phyloP scores from a whole-genome alignment of 2,329 filamentous ascomycete genomes.

The Colletotrichum graminicola region DNA sequence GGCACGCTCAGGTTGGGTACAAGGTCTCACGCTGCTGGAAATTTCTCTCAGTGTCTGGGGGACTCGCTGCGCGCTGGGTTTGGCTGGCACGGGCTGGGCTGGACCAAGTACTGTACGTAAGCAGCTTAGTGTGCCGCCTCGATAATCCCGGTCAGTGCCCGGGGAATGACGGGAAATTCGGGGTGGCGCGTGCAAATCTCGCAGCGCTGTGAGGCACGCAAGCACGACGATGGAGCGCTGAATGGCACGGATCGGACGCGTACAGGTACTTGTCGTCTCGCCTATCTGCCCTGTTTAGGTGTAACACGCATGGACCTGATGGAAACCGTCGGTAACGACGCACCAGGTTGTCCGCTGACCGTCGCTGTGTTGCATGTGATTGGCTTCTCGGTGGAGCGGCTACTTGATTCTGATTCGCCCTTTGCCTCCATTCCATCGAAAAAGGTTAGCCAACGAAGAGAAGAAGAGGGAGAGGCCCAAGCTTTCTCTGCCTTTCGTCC shows the following conservation, averaged over 20 bases:
- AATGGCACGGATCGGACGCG: slow-evolving; percentile 19
- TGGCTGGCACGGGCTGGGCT: neutral
- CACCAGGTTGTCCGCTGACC: slow-evolving; percentile 14
- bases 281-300: slow-evolving; percentile 31
- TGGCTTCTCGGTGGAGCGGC: slow-evolving; percentile 31
- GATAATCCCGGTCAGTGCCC: slow-evolving; percentile 18
- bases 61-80: neutral
- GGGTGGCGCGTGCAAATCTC: slow-evolving; percentile 36
- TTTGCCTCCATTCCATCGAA: neutral
- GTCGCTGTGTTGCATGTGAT: slow-evolving; percentile 36
- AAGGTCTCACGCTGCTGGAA: slow-evolving; percentile 32
- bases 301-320: slow-evolving; percentile 27
- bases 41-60: slow-evolving; percentile 35
- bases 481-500: slow-evolving; percentile 4
- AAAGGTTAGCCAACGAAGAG: slow-evolving; percentile 8
- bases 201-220: slow-evolving; percentile 8
- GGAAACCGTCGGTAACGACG: slow-evolving; percentile 30
- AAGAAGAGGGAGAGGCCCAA: neutral
- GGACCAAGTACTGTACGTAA: too few relatives aligned
- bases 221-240: slow-evolving; percentile 10
- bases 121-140: neutral
- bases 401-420: neutral
- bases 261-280: slow-evolving; percentile 10
- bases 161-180: slow-evolving; percentile 39
- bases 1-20: slow-evolving; percentile 10